Evolutionary conservation across 1,139 yeast genomes (phyloP), one percentile per base, ranked within the genome.

Genomic region (Pichiaceae sp.): DNA sequence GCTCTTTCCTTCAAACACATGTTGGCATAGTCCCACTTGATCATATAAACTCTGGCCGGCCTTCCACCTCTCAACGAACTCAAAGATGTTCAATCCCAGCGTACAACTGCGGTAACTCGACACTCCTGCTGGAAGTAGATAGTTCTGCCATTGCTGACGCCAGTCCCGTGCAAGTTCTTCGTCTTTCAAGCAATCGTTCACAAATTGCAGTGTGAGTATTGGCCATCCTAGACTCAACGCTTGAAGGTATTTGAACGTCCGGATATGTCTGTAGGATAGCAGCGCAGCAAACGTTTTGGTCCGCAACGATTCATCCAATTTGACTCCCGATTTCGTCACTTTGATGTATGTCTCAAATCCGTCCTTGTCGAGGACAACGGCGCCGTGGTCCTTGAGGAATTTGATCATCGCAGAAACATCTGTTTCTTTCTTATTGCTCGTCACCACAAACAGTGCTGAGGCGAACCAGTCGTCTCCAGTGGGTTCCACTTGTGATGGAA

Each of bases 181-280:
- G 29, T 57, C 53, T 3, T 48, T 45, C 1, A 72, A 49, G 39
- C 82, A 70, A 43, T 78, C 81, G n/a, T 60, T 56, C 8, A 89
- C 64, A 47, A 72, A 87, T 12, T 62, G 56, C 42, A 72, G 70
- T 3, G 85, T 76, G 24, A 89, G 52, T 16, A 86, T 72, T 1
- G 97, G 97, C 95, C 95, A 86, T 2, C 94, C 93, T 31, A 87
- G 56, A 0, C 94, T 86, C n/a, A 87, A 59, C 1, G 84, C 77
- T 52, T 86, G 94, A n/a, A 87, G 57, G 52, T 82, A 89, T 52
- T 86, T 86, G 17, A 80, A 70, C 38, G 86, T 83, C 31, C 95
- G 65, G 25, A 74, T 66, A 45, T 68, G 67, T 17, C 64, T 67
- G 31, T 68, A 68, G 0, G 94, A 69, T 1, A 86, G 56, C 32